A percentile compares a stretch with the other conserved stretches of the same genome.
phyloP scores from a whole-genome alignment of 371 early-diverging fungal species.

The Saksenaea vasiformis region DNA sequence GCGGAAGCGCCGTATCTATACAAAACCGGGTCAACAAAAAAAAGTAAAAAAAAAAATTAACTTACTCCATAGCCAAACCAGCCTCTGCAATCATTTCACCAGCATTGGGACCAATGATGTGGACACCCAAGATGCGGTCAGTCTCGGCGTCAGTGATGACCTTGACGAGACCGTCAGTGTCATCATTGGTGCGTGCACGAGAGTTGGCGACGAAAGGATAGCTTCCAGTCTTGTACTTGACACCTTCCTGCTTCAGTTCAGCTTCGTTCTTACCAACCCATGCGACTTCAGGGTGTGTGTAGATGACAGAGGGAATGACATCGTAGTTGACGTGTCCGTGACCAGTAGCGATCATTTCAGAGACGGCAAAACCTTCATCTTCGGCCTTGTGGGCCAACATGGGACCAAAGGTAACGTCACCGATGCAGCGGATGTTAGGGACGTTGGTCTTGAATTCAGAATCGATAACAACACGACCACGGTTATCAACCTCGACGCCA shows the following conservation, averaged over 20 bases:
- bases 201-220: slow-evolving; percentile 98
- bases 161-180: slow-evolving; percentile 94
- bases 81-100: slow-evolving; percentile 99
- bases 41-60: not conserved
- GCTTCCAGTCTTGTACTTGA: slow-evolving; percentile 85
- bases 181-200: slow-evolving; percentile 96
- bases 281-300: slow-evolving; percentile 98
- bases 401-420: slow-evolving; percentile 95
- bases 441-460: slow-evolving; percentile 90
- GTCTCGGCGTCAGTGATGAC: slow-evolving; percentile 94
- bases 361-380: slow-evolving; percentile 97
- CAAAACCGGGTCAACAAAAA: not conserved
- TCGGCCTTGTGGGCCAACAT: slow-evolving; percentile 99
- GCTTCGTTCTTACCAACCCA: slow-evolving; percentile 98
- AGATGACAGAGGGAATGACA: slow-evolving; percentile 97
- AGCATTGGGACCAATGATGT: slow-evolving; percentile 97
- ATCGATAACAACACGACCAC: slow-evolving; percentile 89
- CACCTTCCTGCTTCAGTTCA: slow-evolving; percentile 84
- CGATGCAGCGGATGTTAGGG: slow-evolving; percentile 91
- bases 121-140: slow-evolving; percentile 94
- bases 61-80: slow-evolving; percentile 84
- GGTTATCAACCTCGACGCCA: slow-evolving; percentile 86
- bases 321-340: slow-evolving; percentile 98
- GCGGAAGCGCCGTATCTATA: slow-evolving; percentile 86
- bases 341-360: slow-evolving; percentile 90